phyloP scores from a whole-genome alignment of 306 rosid species.

The Cicer bijugum region DNA sequence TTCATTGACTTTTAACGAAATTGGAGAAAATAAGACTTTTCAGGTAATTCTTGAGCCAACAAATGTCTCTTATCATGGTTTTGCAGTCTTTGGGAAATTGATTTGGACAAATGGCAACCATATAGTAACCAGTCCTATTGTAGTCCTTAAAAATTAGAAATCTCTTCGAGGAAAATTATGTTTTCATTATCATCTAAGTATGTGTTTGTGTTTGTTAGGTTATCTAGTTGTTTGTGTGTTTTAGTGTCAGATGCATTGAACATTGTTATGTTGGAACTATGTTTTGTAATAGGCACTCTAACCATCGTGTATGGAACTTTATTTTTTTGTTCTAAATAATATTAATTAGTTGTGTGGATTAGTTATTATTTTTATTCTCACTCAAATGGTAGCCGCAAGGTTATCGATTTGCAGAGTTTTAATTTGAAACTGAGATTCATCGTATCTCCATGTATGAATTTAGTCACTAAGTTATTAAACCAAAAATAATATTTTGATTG shows the following conservation, averaged over 20 bases:
- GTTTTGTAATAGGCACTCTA: not conserved
- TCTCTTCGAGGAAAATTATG: not conserved
- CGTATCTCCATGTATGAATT: no score
- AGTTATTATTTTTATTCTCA: no score
- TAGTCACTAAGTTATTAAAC: no score
- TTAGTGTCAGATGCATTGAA: not conserved
- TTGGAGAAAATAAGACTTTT: constrained; percentile 63
- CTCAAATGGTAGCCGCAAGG: no score
- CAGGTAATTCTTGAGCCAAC: constrained; percentile 44
- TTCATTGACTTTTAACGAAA: constrained; percentile 45
- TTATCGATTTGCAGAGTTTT: no score
- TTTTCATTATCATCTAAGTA: not conserved
- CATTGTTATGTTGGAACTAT: not conserved
- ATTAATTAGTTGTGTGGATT: no score
- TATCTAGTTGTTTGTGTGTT: not conserved
- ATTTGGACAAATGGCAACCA: constrained; percentile 61
- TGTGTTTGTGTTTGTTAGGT: not conserved
- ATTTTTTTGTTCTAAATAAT: no score
- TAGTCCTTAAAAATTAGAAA: constrained; percentile 30
- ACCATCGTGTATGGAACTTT: not conserved
- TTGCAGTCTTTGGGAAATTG: constrained; percentile 45
- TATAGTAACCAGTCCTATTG: constrained; percentile 59
- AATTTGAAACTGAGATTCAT: no score
- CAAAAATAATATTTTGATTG: no score
- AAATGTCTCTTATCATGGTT: constrained; percentile 13